Conservation (phyloP, 2,329 filamentous ascomycete genomes). For the Botrytis medusae region DNA sequence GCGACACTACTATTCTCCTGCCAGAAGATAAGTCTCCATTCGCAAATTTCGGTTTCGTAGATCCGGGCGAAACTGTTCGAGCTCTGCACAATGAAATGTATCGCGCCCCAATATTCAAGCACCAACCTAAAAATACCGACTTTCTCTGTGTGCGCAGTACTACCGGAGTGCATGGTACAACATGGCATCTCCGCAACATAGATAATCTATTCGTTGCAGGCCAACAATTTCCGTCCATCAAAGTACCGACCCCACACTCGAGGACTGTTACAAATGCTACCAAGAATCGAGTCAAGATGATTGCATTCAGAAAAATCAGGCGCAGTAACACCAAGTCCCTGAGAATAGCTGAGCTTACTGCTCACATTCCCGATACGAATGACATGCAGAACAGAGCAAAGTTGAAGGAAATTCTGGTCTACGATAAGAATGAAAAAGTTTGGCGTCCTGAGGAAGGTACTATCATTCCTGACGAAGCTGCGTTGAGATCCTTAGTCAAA, state of each 20-base stretch:
- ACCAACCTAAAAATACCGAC: slow-evolving; percentile 73
- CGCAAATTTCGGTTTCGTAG: slow-evolving; percentile 89
- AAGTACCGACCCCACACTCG: slow-evolving; percentile 90
- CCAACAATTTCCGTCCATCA: slow-evolving; percentile 87
- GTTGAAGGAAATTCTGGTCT: slow-evolving; percentile 92
- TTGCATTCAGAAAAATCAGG: slow-evolving; percentile 84
- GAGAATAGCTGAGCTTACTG: slow-evolving; percentile 81
- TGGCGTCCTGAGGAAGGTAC: slow-evolving; percentile 79
- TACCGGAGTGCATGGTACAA: slow-evolving; percentile 73
- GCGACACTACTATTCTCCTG: slow-evolving; percentile 82
- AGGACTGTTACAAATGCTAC: slow-evolving; percentile 95
- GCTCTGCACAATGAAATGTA: slow-evolving; percentile 96
- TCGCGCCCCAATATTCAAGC: slow-evolving; percentile 88
- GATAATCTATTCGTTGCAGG: slow-evolving; percentile 90
- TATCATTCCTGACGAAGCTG: slow-evolving; percentile 73
- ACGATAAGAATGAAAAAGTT: slow-evolving; percentile 78
- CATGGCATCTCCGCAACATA: slow-evolving; percentile 83
- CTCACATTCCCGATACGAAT: slow-evolving; percentile 87
- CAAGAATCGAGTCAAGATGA: slow-evolving; percentile 95
- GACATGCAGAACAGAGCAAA: slow-evolving; percentile 96
- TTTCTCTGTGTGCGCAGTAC: slow-evolving; percentile 83
- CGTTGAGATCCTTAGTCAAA: slow-evolving; percentile 83
- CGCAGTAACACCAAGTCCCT: slow-evolving; percentile 69
- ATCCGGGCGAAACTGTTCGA: slow-evolving; percentile 84
- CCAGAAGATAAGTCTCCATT: slow-evolving; percentile 96